These are phyloP conservation scores for Coemansia sp. DNA, from an alignment of 192 early-diverging fungal genomes.

Conservation along the genomic window DNA sequence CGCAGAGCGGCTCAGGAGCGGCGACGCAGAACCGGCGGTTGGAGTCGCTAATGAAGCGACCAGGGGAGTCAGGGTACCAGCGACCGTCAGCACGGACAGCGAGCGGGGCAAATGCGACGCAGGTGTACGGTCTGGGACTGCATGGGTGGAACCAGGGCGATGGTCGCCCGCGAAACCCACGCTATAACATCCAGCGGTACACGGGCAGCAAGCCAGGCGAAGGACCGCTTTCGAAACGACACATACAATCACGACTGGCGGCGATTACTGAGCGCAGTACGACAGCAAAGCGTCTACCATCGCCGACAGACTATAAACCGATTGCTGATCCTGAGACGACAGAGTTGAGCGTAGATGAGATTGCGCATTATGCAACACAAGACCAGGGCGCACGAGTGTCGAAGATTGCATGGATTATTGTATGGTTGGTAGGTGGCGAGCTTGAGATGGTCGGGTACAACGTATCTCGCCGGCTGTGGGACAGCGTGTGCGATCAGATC, in stretches of 20 bases:
- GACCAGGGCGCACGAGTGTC: conserved; percentile 17
- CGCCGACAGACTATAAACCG: conserved; percentile 51
- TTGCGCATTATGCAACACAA: conserved; percentile 32
- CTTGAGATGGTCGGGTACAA: conserved; percentile 58
- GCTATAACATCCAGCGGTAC: conserved; percentile 13
- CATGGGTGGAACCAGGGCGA: conserved; percentile 33
- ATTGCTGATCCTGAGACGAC: conserved; percentile 46
- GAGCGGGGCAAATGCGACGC: conserved; percentile 5
- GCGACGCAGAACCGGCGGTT: conserved; percentile 27
- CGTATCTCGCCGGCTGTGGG: conserved; percentile 47
- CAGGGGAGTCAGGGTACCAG: conserved; percentile 25
- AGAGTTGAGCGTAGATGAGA: conserved; percentile 28
- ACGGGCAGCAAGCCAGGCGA: conserved; percentile 8
- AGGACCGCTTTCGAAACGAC: conserved; percentile 3
- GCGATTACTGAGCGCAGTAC: conserved; percentile 20
- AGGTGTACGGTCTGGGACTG: conserved; percentile 41
- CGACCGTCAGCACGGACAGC: conserved; percentile 27
- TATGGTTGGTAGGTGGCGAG: conserved; percentile 56
- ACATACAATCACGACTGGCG: conserved; percentile 4
- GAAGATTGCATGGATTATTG: conserved; percentile 40
- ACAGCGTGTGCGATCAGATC: conserved; percentile 48
- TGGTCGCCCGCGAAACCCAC: conserved; percentile 9
- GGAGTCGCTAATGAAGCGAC: conserved; percentile 36
- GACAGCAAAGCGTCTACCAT: conserved; percentile 25
- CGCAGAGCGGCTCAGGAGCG: not conserved